phyloP scores from a whole-genome alignment of 495 filamentous ascomycete genomes.

The Saxophila tyrrhenica region DNA sequence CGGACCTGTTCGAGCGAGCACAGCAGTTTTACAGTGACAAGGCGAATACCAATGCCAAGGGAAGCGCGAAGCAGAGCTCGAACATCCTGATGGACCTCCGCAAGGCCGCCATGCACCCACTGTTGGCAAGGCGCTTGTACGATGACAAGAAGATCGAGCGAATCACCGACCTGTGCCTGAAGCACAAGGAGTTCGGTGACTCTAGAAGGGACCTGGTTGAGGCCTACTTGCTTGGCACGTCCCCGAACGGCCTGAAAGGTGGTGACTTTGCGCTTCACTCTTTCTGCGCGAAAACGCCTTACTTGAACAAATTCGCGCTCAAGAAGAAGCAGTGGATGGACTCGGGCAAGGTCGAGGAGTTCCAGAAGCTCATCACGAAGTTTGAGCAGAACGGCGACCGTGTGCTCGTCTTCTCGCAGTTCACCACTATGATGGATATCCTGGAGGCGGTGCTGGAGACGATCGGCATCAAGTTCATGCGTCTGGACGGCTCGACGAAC shows the following conservation, averaged over 20 bases:
- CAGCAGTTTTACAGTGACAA: slow-evolving; percentile 46
- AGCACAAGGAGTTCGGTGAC: slow-evolving; percentile 42
- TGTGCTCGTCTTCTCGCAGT: slow-evolving; percentile 81
- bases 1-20: slow-evolving; percentile 42
- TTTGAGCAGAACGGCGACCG: slow-evolving; percentile 79
- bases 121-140: slow-evolving; percentile 74
- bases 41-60: slow-evolving; percentile 44
- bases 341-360: slow-evolving; percentile 74
- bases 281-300: slow-evolving; percentile 59
- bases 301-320: slow-evolving; percentile 54
- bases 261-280: slow-evolving; percentile 70
- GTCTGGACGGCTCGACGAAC: slow-evolving; percentile 74
- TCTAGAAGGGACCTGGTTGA: slow-evolving; percentile 6
- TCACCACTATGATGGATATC: slow-evolving; percentile 83
- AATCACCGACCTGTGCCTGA: slow-evolving; percentile 58
- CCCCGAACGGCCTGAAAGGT: slow-evolving; percentile 5
- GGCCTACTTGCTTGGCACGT: slow-evolving; percentile 11
- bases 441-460: slow-evolving; percentile 70
- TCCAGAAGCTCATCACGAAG: slow-evolving; percentile 56
- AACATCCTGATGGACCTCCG: slow-evolving; percentile 87
- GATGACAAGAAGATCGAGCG: slow-evolving; percentile 58
- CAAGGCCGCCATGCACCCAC: slow-evolving; percentile 84
- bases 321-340: slow-evolving; percentile 77
- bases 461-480: slow-evolving; percentile 59
- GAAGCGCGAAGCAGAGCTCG: slow-evolving; percentile 40